Evolutionary conservation across 2,329 filamentous ascomycete genomes (phyloP).

Genomic region (Penicillium sp.): DNA sequence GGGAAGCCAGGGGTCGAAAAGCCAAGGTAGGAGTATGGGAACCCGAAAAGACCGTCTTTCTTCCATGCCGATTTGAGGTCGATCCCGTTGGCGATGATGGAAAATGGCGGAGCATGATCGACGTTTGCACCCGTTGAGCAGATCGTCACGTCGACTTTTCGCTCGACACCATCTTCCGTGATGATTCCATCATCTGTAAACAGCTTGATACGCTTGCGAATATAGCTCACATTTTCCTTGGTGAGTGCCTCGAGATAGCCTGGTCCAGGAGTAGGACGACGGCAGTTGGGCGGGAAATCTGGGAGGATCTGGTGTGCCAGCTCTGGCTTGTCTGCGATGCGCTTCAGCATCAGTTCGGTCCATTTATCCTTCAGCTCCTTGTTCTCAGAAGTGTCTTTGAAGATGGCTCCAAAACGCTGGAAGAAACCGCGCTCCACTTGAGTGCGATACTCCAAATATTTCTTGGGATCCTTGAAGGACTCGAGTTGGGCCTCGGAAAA

Average conservation of each 20-base stretch:
- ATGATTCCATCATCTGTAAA: constrained; percentile 64
- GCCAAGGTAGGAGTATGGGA: constrained; percentile 69
- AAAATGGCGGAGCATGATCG: constrained; percentile 61
- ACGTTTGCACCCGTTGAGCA: constrained; percentile 69
- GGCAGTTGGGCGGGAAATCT: constrained; percentile 65
- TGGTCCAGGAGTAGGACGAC: constrained; percentile 66
- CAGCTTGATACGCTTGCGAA: constrained; percentile 57
- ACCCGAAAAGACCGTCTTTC: constrained; percentile 58
- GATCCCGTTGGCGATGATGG: constrained; percentile 58
- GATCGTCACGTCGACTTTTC: constrained; percentile 65
- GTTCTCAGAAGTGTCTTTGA: constrained; percentile 57
- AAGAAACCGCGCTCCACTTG: constrained; percentile 64
- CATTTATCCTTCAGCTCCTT: constrained; percentile 51
- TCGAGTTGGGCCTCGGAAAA: constrained; percentile 57
- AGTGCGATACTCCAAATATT: constrained; percentile 63
- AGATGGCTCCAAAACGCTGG: constrained; percentile 57
- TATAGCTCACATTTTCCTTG: constrained; percentile 64
- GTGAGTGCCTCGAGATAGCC: constrained; percentile 68
- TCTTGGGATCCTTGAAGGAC: constrained; percentile 61
- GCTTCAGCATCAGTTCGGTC: constrained; percentile 55
- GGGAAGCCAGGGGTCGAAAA: constrained; percentile 66
- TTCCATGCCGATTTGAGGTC: constrained; percentile 62
- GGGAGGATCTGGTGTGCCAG: constrained; percentile 60
- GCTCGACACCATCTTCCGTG: constrained; percentile 58
- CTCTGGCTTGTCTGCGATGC: constrained; percentile 58